Percentiles rank a stretch among this genome's conserved stretches.
Conservation (phyloP, 306 rosid species). For the Canavalia ensiformis region DNA sequence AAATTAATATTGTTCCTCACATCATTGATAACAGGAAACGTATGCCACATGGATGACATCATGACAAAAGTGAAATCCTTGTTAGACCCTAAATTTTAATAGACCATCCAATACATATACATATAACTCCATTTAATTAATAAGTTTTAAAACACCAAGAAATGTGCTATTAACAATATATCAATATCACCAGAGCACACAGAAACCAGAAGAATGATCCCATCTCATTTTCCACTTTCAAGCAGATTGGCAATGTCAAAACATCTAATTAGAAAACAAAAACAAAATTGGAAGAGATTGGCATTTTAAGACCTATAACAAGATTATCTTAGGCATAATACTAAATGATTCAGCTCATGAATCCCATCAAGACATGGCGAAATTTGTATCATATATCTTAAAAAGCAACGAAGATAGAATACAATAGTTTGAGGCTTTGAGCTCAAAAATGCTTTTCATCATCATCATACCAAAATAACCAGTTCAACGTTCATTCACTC, state of each 20-base stretch:
- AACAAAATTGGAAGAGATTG: slow-evolving; percentile 21
- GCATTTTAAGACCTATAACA: slow-evolving; percentile 25
- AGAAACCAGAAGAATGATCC: slow-evolving; percentile 12
- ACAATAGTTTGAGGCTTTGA: background rate
- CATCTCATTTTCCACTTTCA: slow-evolving; percentile 1
- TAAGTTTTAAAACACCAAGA: slow-evolving; percentile 2
- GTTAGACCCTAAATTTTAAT: slow-evolving; percentile 30
- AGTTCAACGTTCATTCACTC: slow-evolving; percentile 30
- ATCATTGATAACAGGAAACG: slow-evolving; percentile 45
- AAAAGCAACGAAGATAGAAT: slow-evolving; percentile 13
- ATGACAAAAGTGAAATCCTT: slow-evolving; percentile 41
- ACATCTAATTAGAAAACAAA: slow-evolving; percentile 1
- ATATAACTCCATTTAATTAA: background rate
- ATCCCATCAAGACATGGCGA: background rate
- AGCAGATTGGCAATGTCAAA: slow-evolving; percentile 22
- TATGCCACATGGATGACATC: slow-evolving; percentile 44
- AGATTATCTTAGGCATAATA: background rate
- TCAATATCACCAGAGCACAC: slow-evolving; percentile 10
- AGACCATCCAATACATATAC: slow-evolving; percentile 37
- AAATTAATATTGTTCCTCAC: slow-evolving; percentile 43
- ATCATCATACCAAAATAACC: slow-evolving; percentile 39
- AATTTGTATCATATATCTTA: background rate
- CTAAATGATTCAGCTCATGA: slow-evolving; percentile 35
- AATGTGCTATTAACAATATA: background rate
- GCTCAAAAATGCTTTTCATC: background rate